Conservation (phyloP, 495 filamentous ascomycete genomes). For the Sporormia fimetaria region DNA sequence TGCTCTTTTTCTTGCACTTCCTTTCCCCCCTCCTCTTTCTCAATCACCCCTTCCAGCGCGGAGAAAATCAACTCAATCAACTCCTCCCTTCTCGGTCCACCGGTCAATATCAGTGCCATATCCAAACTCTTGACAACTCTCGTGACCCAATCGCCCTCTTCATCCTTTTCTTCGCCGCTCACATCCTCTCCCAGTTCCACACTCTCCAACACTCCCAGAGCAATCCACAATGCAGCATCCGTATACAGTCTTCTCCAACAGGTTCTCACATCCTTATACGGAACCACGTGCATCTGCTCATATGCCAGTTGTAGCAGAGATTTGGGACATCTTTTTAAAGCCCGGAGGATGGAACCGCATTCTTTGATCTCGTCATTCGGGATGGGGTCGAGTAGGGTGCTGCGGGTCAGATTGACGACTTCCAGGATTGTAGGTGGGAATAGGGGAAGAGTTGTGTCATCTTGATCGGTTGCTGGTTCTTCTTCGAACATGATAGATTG, state of each 20-base stretch:
- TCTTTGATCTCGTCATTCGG: constrained; percentile 33
- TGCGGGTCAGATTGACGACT: constrained; percentile 12
- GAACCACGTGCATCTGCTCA: constrained; percentile 60
- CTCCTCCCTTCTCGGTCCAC: constrained; percentile 52
- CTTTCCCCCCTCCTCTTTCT: not conserved
- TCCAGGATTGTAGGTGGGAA: constrained; percentile 5
- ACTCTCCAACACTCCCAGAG: constrained; percentile 29
- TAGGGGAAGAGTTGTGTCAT: not conserved
- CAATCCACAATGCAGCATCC: constrained; percentile 60
- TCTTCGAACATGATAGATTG: no score
- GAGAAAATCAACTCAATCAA: constrained; percentile 47
- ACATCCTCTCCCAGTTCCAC: constrained; percentile 4
- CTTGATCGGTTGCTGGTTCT: constrained; percentile 1
- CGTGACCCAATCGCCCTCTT: constrained; percentile 25
- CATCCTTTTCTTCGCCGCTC: constrained; percentile 1
- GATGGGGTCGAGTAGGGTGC: constrained; percentile 1
- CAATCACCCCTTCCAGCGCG: constrained; percentile 33
- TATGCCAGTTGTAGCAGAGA: constrained; percentile 38
- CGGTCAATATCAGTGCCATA: constrained; percentile 70
- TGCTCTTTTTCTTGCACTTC: no score
- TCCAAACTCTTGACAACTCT: constrained; percentile 58
- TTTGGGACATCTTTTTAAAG: constrained; percentile 34
- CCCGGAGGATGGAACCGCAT: constrained; percentile 31
- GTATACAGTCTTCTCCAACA: constrained; percentile 73
- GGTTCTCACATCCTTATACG: constrained; percentile 59